Evolutionary conservation across 495 filamentous ascomycete species (phyloP), one percentile per base, ranked within the genome.

Genomic region (Lasiosphaeria ovina): DNA sequence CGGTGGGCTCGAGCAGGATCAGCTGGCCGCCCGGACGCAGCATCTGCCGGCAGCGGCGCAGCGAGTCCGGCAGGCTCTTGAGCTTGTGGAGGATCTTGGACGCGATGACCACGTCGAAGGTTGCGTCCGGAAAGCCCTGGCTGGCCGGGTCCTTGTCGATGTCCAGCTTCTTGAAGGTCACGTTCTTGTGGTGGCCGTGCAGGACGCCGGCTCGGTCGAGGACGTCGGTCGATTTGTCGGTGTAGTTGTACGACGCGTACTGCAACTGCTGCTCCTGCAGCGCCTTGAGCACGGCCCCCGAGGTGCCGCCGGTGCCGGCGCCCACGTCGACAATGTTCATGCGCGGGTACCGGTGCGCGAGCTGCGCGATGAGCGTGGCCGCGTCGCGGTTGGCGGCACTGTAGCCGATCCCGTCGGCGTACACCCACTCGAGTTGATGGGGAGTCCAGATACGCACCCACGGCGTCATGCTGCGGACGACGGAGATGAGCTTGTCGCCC

Each of bases 21-120:
- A 86, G 60, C 54, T 76, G 76, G 3, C 84, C 84, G 31, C 82
- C 84, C 8, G 84, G 83, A 52, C 79, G 81, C 11, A 87, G 56
- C 0, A 87, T 64, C 6, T 63, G 57, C 1, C 74, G 71, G 0
- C 74, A 54, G 61, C 83, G 77, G 1, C 14, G 31, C 10, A 87
- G 51, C 0, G 74, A 79, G 11, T 71, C 54, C 0, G 72, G 45
- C 0, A 83, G 55, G 14, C 61, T 55, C 0, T 48, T 50, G 0
- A 81, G 85, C 1, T 79, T 79, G 62, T 87, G 83, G 6, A 87
- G 58, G 4, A 74, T 72, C 16, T 70, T 67, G 8, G 68, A 67
- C 14, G 77, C 77, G n/a, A 81, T 57, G 8, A 87, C 69, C 12
- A 86, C 8, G 50, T 87, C 84, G 60, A 79, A 86, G 0, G 66